These are phyloP conservation scores for Globisporangium nodosum DNA, from an alignment of 352 stramenopile genomes.

Conservation along the genomic window DNA sequence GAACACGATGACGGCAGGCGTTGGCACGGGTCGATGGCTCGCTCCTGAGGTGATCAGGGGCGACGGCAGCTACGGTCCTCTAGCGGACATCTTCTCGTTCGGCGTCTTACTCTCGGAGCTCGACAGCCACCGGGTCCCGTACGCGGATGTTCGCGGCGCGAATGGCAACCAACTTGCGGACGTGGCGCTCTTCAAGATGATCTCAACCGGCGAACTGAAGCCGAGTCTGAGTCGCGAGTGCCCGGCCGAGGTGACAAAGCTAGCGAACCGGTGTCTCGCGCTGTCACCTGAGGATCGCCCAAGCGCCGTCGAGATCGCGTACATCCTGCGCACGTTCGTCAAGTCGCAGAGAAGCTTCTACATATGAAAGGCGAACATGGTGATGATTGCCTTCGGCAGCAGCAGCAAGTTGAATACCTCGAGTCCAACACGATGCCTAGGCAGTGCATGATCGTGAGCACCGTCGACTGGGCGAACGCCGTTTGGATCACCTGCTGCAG, in stretches of 20 bases:
- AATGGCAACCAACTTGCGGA: background rate
- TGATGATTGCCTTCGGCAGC: too few species aligned
- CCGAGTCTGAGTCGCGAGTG: background rate
- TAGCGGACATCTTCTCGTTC: slow-evolving; percentile 41
- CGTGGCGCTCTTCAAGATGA: background rate
- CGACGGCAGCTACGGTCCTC: background rate
- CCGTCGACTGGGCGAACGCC: too few species aligned
- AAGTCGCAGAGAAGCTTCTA: slow-evolving; percentile 6
- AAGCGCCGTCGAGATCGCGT: slow-evolving; percentile 43
- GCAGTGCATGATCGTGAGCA: too few species aligned
- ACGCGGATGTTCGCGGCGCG: background rate
- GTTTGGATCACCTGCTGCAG: too few species aligned
- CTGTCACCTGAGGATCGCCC: slow-evolving; percentile 5
- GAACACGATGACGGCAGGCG: background rate
- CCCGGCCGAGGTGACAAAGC: background rate
- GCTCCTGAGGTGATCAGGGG: background rate
- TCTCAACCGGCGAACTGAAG: background rate
- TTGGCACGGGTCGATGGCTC: background rate
- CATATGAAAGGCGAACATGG: too few species aligned
- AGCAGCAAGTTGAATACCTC: too few species aligned
- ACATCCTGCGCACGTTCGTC: slow-evolving; percentile 28
- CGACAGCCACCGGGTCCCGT: slow-evolving; percentile 9
- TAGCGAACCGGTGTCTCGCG: background rate
- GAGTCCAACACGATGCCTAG: too few species aligned
- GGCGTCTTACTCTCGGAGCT: slow-evolving; percentile 37